phyloP scores from a whole-genome alignment of 2,329 filamentous ascomycete species.

The Calonectria hawksworthii region DNA sequence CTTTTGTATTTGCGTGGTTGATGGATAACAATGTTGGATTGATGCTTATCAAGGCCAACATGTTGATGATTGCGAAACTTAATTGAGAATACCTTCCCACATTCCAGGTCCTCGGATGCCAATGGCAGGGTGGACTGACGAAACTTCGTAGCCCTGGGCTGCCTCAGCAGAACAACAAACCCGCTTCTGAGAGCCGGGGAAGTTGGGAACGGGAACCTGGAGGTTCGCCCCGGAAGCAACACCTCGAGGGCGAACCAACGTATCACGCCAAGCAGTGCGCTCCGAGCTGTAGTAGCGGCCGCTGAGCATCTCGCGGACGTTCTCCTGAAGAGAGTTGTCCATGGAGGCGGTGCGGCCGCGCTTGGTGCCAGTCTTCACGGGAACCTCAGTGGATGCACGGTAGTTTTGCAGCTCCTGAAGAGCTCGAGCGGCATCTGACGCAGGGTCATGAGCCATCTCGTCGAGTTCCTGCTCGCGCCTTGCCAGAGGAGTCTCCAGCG shows the following conservation, averaged over 20 bases:
- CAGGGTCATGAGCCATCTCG: constrained; percentile 56
- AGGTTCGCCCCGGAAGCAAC: constrained; percentile 44
- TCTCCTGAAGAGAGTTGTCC: constrained; percentile 74
- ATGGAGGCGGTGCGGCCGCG: constrained; percentile 71
- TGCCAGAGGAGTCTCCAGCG: constrained; percentile 62
- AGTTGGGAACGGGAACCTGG: constrained; percentile 56
- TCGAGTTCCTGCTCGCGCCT: constrained; percentile 64
- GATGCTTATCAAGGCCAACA: constrained; percentile 35
- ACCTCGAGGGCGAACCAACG: constrained; percentile 54
- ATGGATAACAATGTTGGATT: constrained; percentile 38
- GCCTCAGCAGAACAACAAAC: constrained; percentile 76
- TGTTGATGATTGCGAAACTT: constrained; percentile 39
- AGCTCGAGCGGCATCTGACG: constrained; percentile 68
- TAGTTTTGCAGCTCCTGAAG: constrained; percentile 74
- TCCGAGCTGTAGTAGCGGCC: constrained; percentile 49
- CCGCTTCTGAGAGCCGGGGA: constrained; percentile 71
- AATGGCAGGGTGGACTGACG: constrained; percentile 63
- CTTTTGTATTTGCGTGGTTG: constrained; percentile 36
- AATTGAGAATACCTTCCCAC: constrained; percentile 76
- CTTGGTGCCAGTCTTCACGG: constrained; percentile 62
- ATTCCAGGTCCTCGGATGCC: constrained; percentile 71
- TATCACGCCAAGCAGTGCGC: constrained; percentile 52
- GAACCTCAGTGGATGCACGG: constrained; percentile 55
- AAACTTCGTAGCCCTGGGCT: constrained; percentile 61
- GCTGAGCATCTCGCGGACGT: constrained; percentile 74